phyloP scores from a whole-genome alignment of 2,329 filamentous ascomycete genomes.

The Drechslerella stenobrocha region DNA sequence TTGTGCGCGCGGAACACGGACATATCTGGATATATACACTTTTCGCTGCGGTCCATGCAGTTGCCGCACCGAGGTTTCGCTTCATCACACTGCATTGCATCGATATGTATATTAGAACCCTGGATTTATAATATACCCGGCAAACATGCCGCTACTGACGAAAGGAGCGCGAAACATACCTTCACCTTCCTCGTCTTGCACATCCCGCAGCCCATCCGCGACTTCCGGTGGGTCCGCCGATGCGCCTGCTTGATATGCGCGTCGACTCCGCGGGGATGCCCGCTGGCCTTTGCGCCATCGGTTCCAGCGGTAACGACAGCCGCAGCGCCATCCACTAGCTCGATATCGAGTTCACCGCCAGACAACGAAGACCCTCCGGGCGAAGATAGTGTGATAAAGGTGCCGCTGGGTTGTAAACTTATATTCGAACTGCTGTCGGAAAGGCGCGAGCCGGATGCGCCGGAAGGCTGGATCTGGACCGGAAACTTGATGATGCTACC shows the following conservation, averaged over 20 bases:
- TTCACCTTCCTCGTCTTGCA: constrained; percentile 47
- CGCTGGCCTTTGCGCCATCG: background rate
- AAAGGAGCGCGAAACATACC: constrained; percentile 18
- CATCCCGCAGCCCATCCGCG: constrained; percentile 43
- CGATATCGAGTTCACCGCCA: constrained; percentile 26
- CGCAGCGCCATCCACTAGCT: constrained; percentile 10
- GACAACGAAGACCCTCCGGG: constrained; percentile 2
- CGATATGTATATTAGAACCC: background rate
- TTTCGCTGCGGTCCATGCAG: constrained; percentile 42
- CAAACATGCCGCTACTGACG: background rate
- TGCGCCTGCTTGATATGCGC: constrained; percentile 36
- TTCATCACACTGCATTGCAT: constrained; percentile 37
- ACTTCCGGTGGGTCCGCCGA: constrained; percentile 40
- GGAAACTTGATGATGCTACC: constrained; percentile 20
- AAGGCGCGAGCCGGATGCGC: background rate
- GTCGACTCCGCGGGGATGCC: constrained; percentile 22
- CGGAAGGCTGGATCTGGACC: constrained; percentile 23
- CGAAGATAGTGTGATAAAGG: background rate
- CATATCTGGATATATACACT: constrained; percentile 31
- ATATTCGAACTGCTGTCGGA: constrained; percentile 1
- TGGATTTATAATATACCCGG: background rate
- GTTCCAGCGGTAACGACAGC: background rate
- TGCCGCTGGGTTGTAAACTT: background rate
- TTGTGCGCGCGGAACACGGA: constrained; percentile 21
- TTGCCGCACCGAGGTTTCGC: constrained; percentile 44